These are phyloP conservation scores for Oidiodendron maius DNA, from an alignment of 495 filamentous ascomycete species.

Conservation along the genomic window DNA sequence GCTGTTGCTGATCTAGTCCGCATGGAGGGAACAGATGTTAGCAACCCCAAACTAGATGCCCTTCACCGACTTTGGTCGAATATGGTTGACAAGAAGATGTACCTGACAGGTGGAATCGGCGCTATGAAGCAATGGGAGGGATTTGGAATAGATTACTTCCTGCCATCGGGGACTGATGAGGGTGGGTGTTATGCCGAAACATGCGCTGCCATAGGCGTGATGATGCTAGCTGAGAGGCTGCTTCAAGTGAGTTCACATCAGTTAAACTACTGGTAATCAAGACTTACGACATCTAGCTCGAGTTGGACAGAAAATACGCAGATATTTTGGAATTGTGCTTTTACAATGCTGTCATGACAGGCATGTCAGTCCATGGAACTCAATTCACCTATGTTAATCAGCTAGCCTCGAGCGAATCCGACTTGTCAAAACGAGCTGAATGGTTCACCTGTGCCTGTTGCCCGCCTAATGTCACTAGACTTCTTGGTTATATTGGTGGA, in stretches of 20 bases:
- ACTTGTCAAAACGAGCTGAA: slow-evolving; percentile 35
- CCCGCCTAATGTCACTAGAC: slow-evolving; percentile 49
- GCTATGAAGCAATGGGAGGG: slow-evolving; percentile 56
- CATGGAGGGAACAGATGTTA: slow-evolving; percentile 16
- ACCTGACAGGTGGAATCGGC: slow-evolving; percentile 56
- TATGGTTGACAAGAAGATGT: slow-evolving; percentile 54
- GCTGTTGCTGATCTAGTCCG: slow-evolving; percentile 33
- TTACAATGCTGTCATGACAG: slow-evolving; percentile 54
- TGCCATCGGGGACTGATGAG: slow-evolving; percentile 50
- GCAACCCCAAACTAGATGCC: slow-evolving; percentile 12
- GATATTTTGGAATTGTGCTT: slow-evolving; percentile 55
- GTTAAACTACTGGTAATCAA: background rate
- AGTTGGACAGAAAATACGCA: slow-evolving; percentile 45
- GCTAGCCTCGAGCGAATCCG: slow-evolving; percentile 42
- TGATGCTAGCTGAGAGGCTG: slow-evolving; percentile 51
- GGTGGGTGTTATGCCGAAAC: slow-evolving; percentile 59
- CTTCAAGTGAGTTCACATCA: slow-evolving; percentile 30
- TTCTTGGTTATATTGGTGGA: slow-evolving; percentile 46
- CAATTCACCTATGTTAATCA: slow-evolving; percentile 54
- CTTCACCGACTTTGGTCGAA: slow-evolving; percentile 47
- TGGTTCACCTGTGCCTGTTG: slow-evolving; percentile 56
- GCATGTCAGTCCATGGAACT: slow-evolving; percentile 40
- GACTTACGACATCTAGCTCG: slow-evolving; percentile 26
- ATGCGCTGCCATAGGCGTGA: slow-evolving; percentile 54
- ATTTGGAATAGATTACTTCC: slow-evolving; percentile 53